Base-by-base conservation (phyloP, 2,329 filamentous ascomycete genomes). In the Phaeoacremonium minimum region DNA sequence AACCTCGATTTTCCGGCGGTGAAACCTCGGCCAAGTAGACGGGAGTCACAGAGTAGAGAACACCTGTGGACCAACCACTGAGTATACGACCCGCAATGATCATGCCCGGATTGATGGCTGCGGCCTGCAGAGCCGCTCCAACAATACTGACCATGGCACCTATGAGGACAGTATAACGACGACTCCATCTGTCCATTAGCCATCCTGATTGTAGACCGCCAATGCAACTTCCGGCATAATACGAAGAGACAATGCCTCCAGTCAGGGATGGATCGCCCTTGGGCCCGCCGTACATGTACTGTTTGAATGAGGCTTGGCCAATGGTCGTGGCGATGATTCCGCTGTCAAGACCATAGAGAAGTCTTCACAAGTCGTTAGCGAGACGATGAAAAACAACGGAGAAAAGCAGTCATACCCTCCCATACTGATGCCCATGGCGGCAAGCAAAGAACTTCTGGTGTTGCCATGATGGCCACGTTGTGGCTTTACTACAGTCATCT, bases 311-410 rank as follows among this genome's bases (percentile, higher is more conserved):
- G 11, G 49, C 44, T 33, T 61, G 58, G 15, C 48, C 55, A 6
- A 59, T 46, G 0, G 52, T 60, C 11, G 56, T 58, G 7, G 52
- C 55, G 26, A 60, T 55, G 17, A 58, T 57, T 11, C 55, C 56
- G n/a, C 22, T 26, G 22, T 26, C 22, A n/a, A 26, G 22, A 3
- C 22, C 22, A n/a, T 26, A 26, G 22, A 26, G 22, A 9, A 26
- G 22, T 9, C 22, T 26, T 9, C 22, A 26, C 9, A 26, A 26
- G n/a, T 9, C n/a, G n/a, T n/a, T n/a, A n/a, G 9, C 22, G n/a
- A n/a, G 22, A 26, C 9, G n/a, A n/a, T 26, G n/a, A 26, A n/a
- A 26, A 9, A n/a, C 8, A 26, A 26, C n/a, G 22, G 22, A 26
- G 22, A n/a, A 26, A 9, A 26, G 22, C 9, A 9, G 2, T 9